Base-by-base conservation (phyloP, 2,329 filamentous ascomycete genomes). In the Helminthosporium solani region DNA sequence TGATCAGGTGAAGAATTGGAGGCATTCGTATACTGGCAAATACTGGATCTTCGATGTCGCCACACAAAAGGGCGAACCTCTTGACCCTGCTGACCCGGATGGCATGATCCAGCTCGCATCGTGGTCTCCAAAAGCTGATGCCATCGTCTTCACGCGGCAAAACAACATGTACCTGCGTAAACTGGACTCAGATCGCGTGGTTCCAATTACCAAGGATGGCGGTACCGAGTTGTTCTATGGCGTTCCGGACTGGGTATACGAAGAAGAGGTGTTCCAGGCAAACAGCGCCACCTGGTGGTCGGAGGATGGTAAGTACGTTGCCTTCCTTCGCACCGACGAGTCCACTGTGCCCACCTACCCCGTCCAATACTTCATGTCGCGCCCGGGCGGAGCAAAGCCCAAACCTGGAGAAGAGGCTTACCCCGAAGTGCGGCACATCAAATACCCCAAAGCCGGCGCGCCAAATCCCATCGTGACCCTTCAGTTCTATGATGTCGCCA, bases 201-300 rank as follows among this genome's bases (percentile, higher is more conserved):
- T 80, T 4, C 83, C 86, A 51, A 86, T 99, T 58, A 97, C 94
- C 1, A 83, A 77, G 43, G 92, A 99, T 64, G 94, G 95, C 11
- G 89, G 92, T 0, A 77, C 84, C 0, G 84, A 97, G 58, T 83
- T 94, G 49, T 99, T 99, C 71, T 96, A 99, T 61, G 94, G 94
- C 15, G 83, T 96, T 16, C 94, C 94, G 0, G 95, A 99, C 68
- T 99, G 94, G 94, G 94, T 97, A 0, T 96, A 95, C 61, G 89
- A 95, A 64, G 84, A 87, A 60, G 90, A 95, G 68, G 89, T 95
- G 2, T 88, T 97, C 52, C 70, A 76, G 12, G 86, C 82, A 1
- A 87, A 88, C 57, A 89, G 82, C 50, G 92, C 88, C 4, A 95
- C 91, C 1, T 99, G 95, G 94, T 99, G 91, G 91, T 92, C 90